phyloP scores from a whole-genome alignment of 257 asterid genomes.

The Leptodermis oblonga region DNA sequence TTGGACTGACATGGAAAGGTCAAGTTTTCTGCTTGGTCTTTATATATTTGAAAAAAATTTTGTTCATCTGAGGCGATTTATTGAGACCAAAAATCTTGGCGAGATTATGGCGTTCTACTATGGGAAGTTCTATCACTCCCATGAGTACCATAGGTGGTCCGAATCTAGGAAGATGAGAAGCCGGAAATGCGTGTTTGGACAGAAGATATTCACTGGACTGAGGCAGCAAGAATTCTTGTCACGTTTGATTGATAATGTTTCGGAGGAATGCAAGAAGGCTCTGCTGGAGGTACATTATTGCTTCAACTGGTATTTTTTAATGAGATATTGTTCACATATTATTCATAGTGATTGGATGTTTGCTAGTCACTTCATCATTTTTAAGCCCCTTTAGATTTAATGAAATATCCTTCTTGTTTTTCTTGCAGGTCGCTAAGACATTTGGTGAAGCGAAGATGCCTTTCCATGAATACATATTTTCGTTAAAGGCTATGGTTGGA shows the following conservation, averaged over 20 bases:
- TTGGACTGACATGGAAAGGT: slow-evolving; percentile 57
- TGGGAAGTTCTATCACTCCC: slow-evolving; percentile 52
- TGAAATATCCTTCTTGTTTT: no score
- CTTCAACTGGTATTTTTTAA: not conserved
- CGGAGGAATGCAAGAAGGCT: slow-evolving; percentile 44
- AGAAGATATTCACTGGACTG: slow-evolving; percentile 60
- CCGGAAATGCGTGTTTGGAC: slow-evolving; percentile 51
- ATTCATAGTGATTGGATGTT: not conserved
- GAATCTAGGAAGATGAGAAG: slow-evolving; percentile 47
- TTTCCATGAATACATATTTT: slow-evolving; percentile 47
- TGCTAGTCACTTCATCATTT: not conserved
- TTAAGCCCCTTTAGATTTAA: no score
- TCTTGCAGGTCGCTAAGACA: slow-evolving; percentile 41
- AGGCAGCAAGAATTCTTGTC: slow-evolving; percentile 67
- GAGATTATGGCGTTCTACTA: slow-evolving; percentile 53
- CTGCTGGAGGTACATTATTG: slow-evolving; percentile 43
- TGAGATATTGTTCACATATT: not conserved
- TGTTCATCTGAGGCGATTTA: slow-evolving; percentile 42
- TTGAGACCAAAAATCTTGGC: slow-evolving; percentile 47
- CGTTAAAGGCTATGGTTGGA: slow-evolving; percentile 60
- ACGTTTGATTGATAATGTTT: slow-evolving; percentile 39
- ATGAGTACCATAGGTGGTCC: slow-evolving; percentile 57
- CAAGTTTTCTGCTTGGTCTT: slow-evolving; percentile 50
- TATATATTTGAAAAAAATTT: slow-evolving; percentile 64
- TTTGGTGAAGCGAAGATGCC: slow-evolving; percentile 48